Percentiles rank a stretch among this genome's conserved stretches.
These are phyloP conservation scores for Entonaema liquescens DNA, from an alignment of 495 filamentous ascomycete species.

Conservation along the genomic window DNA sequence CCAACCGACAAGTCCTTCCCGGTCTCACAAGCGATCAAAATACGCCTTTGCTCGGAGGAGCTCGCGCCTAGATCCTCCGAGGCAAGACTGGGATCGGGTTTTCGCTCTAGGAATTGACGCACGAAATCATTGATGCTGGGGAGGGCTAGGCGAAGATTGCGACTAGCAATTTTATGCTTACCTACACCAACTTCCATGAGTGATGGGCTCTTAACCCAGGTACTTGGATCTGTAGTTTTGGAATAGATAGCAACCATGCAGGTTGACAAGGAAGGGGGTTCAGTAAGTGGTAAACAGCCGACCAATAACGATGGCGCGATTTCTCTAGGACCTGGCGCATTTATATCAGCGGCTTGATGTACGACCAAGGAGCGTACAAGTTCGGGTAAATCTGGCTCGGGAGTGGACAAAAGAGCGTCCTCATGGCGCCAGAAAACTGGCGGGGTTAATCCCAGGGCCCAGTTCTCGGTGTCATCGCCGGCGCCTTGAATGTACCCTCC, in stretches of 20 bases:
- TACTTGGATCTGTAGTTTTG: conserved; percentile 43
- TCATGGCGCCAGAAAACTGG: conserved; percentile 78
- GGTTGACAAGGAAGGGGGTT: conserved; percentile 18
- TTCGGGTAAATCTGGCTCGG: conserved; percentile 70
- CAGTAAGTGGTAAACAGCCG: conserved; percentile 34
- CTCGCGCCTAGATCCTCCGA: conserved; percentile 1
- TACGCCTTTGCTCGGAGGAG: conserved; percentile 16
- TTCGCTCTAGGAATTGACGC: conserved; percentile 35
- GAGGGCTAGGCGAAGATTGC: conserved; percentile 74
- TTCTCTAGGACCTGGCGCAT: conserved; percentile 44
- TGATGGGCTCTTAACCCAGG: conserved; percentile 47
- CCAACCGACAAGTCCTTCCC: conserved; percentile 56
- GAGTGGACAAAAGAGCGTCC: conserved; percentile 61
- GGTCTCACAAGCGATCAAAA: conserved; percentile 53
- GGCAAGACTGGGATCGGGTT: neutral
- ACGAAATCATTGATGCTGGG: conserved; percentile 63
- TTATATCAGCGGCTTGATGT: conserved; percentile 19
- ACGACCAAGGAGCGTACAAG: conserved; percentile 67
- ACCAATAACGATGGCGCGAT: conserved; percentile 50
- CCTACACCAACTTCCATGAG: conserved; percentile 71
- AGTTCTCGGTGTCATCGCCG: conserved; percentile 90
- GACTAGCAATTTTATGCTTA: conserved; percentile 74
- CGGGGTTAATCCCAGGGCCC: conserved; percentile 81
- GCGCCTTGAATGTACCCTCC: conserved; percentile 93
- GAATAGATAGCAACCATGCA: conserved; percentile 48